Evolutionary conservation across 768 basidiomycete species (phyloP), one percentile per base, ranked within the genome.

Genomic region (Imleria badia): DNA sequence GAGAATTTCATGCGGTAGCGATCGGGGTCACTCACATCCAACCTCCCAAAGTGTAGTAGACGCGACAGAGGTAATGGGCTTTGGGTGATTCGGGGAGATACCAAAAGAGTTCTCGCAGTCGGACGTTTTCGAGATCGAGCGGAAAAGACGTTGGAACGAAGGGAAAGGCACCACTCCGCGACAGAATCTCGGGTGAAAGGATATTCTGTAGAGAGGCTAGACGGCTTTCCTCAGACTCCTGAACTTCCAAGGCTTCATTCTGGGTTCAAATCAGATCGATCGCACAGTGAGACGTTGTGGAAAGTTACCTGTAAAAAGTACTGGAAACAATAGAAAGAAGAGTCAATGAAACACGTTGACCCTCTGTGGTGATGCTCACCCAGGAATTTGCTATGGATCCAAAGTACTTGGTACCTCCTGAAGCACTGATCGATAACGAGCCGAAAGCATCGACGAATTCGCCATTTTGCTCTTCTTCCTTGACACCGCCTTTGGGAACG

Each of bases 381-480:
- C 82, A 89, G 13, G 89, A 90, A 59, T 84, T 89, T 20, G 89
- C 89, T 22, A 79, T 87, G 31, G 85, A 84, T 12, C 89, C 88
- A 59, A 80, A 89, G 63, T 87, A 91, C 64, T 86, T 90, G 22
- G 88, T 81, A 42, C 84, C 81, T 8, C 89, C 89, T 1, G 85
- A 82, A 20, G 85, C 72, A 44, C 78, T 85, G 60, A 91, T 87
- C 12, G 85, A 83, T n/a, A 91, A 72, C 0, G 88, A 87, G 19
- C 89, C 89, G 66, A 90, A 90, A 11, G 89, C 87, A 67, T 90
- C 87, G 6, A 90, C 81, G 42, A 89, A 77, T 61, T 91, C 88
- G 9, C 81, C 80, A 51, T 81, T 79, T 54, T 70, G 73, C 51
- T 85, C 85, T 58, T 87, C 86, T 63, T 87, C 85, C 54, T 86